A percentile compares a stretch with the other conserved stretches of the same genome.
Evolutionary conservation across 495 filamentous ascomycete genomes (phyloP).

Genomic region (Aspergillus haitiensis): DNA sequence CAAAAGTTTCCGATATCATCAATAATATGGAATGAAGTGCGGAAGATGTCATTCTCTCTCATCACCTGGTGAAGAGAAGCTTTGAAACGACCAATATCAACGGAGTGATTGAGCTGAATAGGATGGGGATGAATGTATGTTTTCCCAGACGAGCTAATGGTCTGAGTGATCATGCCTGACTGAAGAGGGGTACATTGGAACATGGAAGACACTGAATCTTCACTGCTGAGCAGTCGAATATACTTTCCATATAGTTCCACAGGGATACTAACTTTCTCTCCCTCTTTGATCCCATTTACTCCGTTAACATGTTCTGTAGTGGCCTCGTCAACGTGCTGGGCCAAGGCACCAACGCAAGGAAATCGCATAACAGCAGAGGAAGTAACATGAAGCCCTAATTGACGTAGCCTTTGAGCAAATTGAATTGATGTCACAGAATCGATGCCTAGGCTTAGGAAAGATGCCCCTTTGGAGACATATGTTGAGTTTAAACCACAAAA

Average conservation of each 20-base stretch:
- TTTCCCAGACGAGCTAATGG: slow-evolving; percentile 47
- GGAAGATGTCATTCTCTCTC: slow-evolving; percentile 53
- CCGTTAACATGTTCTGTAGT: slow-evolving; percentile 16
- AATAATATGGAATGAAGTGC: slow-evolving; percentile 57
- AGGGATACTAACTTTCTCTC: slow-evolving; percentile 5
- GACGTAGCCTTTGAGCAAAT: slow-evolving; percentile 31
- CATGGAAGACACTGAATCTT: slow-evolving; percentile 70
- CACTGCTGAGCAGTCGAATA: slow-evolving; percentile 16
- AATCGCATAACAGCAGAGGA: slow-evolving; percentile 40
- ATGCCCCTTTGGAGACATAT: slow-evolving; percentile 30
- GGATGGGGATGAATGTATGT: slow-evolving; percentile 69
- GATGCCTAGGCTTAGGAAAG: slow-evolving; percentile 37
- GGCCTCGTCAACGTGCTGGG: slow-evolving; percentile 22
- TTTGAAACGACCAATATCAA: slow-evolving; percentile 45
- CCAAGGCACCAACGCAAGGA: slow-evolving; percentile 32
- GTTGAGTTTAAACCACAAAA: slow-evolving; percentile 23
- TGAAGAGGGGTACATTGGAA: slow-evolving; percentile 74
- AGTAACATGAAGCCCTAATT: slow-evolving; percentile 27
- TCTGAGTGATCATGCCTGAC: slow-evolving; percentile 70
- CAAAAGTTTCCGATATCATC: slow-evolving; percentile 25
- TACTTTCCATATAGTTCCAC: slow-evolving; percentile 17
- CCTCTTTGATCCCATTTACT: slow-evolving; percentile 13
- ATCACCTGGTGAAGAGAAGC: slow-evolving; percentile 49
- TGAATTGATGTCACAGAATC: slow-evolving; percentile 41
- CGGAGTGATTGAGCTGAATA: slow-evolving; percentile 45